Percentiles rank a stretch among this genome's conserved stretches.
phyloP scores from a whole-genome alignment of 768 basidiomycete species.

The Paxillus ammoniavirescens region DNA sequence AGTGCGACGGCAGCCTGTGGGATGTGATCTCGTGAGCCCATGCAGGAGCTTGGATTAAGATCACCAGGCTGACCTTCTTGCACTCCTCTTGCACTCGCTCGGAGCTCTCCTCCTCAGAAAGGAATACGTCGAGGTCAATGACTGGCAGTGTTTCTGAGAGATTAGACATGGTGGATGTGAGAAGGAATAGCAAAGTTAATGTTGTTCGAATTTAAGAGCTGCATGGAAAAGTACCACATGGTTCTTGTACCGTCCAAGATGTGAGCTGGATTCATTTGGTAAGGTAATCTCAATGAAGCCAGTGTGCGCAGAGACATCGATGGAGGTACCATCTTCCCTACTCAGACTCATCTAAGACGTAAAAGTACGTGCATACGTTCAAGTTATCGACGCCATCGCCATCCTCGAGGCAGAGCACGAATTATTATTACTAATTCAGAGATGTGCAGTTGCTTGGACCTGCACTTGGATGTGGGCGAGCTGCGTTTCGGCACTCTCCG shows the following conservation, averaged over 20 bases:
- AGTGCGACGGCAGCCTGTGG: conserved; percentile 78
- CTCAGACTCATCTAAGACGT: background rate
- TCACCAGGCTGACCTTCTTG: conserved; percentile 45
- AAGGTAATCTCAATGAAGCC: background rate
- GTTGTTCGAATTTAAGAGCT: background rate
- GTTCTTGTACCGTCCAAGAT: background rate
- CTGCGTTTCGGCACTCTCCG: conserved; percentile 30
- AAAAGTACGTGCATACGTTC: background rate
- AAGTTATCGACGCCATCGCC: background rate
- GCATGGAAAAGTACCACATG: background rate
- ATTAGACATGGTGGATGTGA: conserved; percentile 38
- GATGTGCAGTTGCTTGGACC: background rate
- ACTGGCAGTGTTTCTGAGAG: conserved; percentile 60
- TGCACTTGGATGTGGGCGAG: no score
- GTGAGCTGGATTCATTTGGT: background rate
- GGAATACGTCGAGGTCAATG: conserved; percentile 75
- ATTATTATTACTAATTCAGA: background rate
- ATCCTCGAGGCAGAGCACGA: background rate
- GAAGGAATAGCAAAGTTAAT: background rate
- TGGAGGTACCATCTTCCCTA: background rate
- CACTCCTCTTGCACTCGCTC: conserved; percentile 57
- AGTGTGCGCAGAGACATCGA: background rate
- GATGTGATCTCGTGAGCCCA: background rate
- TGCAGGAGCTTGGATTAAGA: background rate
- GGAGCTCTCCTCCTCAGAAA: conserved; percentile 44